These are phyloP conservation scores for Syzygium jambos DNA, from an alignment of 345 rosid genomes.

Conservation along the genomic window DNA sequence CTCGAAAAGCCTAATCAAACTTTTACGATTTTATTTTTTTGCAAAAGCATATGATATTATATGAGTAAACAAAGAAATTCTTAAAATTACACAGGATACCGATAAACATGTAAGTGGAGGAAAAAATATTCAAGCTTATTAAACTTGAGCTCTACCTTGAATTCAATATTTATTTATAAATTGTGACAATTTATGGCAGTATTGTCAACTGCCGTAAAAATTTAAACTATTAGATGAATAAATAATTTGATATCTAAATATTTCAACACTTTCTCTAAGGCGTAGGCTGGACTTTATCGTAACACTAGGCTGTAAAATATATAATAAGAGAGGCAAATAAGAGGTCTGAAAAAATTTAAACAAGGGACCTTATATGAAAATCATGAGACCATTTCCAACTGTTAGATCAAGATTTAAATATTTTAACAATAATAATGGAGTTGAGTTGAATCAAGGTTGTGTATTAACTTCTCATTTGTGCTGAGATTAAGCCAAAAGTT, in stretches of 20 bases:
- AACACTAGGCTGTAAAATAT: background rate
- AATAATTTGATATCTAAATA: background rate
- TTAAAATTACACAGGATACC: background rate
- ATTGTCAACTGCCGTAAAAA: background rate
- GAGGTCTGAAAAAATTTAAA: background rate
- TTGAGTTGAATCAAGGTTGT: background rate
- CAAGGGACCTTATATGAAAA: fast-evolving
- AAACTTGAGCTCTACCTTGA: background rate
- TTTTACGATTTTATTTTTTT: background rate
- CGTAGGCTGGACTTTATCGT: background rate
- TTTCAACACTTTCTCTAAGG: background rate
- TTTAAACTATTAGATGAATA: background rate
- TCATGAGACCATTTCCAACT: background rate
- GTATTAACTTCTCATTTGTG: background rate
- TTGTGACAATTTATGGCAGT: background rate
- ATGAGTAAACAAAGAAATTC: too few relatives aligned
- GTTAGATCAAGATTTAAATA: background rate
- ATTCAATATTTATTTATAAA: background rate
- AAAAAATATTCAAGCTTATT: background rate
- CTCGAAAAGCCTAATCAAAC: background rate
- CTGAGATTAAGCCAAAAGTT: background rate
- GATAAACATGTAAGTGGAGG: background rate
- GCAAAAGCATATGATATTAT: background rate
- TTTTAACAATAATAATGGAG: background rate
- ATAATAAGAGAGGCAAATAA: background rate